These are phyloP conservation scores for Ambrosia hybrid DNA, from an alignment of 140 eudicot species.

Conservation along the genomic window DNA sequence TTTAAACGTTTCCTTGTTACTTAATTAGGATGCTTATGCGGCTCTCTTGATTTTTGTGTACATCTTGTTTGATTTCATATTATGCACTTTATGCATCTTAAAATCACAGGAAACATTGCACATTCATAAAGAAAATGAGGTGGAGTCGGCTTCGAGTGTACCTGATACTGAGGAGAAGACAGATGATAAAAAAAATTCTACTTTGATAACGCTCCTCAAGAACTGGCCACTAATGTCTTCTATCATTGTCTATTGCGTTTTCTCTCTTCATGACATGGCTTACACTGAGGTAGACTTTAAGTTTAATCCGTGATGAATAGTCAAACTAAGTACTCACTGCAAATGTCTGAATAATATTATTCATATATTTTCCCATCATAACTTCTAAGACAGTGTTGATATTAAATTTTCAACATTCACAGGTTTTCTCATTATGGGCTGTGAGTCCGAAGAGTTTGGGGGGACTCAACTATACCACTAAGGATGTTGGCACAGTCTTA, in stretches of 20 bases:
- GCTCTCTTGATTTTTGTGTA: background rate
- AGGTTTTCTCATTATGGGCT: slow-evolving; percentile 97
- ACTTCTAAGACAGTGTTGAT: background rate
- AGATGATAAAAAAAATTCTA: slow-evolving; percentile 21
- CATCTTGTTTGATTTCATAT: slow-evolving; percentile 8
- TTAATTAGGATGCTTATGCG: background rate
- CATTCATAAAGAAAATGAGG: slow-evolving; percentile 46
- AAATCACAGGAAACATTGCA: slow-evolving; percentile 79
- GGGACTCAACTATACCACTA: slow-evolving; percentile 68
- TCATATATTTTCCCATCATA: slow-evolving; percentile 1
- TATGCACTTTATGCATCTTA: background rate
- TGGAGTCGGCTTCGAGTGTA: slow-evolving; percentile 52
- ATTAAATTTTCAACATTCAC: background rate
- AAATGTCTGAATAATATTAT: background rate
- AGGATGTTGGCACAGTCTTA: slow-evolving; percentile 69
- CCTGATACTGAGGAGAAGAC: slow-evolving; percentile 17
- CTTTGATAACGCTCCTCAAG: slow-evolving; percentile 49
- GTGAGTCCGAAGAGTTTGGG: slow-evolving; percentile 81
- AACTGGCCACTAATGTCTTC: slow-evolving; percentile 96
- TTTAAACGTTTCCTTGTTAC: background rate
- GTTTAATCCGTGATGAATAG: background rate
- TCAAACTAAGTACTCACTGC: background rate
- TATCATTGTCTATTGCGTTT: slow-evolving; percentile 75
- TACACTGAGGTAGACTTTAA: slow-evolving; percentile 67
- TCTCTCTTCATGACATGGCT: slow-evolving; percentile 92